These are phyloP conservation scores for Kwoniella sp. DNA, from an alignment of 768 basidiomycete genomes.

Conservation along the genomic window DNA sequence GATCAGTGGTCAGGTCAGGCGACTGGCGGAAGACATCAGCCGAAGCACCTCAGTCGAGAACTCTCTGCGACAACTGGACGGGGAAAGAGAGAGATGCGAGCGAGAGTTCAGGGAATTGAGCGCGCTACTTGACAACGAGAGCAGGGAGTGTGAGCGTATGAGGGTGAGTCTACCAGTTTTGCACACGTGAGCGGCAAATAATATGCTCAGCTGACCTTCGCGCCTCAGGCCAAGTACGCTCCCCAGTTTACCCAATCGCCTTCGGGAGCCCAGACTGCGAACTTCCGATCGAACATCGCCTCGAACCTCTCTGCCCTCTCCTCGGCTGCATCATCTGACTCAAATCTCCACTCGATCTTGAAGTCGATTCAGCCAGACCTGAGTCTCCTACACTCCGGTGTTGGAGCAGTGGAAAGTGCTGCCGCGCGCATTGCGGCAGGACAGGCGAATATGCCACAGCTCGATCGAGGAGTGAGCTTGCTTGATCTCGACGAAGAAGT, in stretches of 20 bases:
- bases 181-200: neutral
- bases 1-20: constrained; percentile 56
- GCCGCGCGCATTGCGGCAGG: constrained; percentile 59
- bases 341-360: constrained; percentile 75
- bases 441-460: constrained; percentile 55
- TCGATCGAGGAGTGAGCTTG: constrained; percentile 58
- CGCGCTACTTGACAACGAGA: constrained; percentile 76
- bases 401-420: constrained; percentile 58
- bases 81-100: constrained; percentile 64
- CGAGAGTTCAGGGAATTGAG: constrained; percentile 67
- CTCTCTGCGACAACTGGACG: constrained; percentile 71
- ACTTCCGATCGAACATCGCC: constrained; percentile 76
- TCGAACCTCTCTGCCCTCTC: constrained; percentile 71
- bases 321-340: constrained; percentile 76
- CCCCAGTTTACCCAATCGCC: constrained; percentile 86
- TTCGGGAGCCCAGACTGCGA: constrained; percentile 71
- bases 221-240: constrained; percentile 70
- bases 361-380: constrained; percentile 69
- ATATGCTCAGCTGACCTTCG: neutral
- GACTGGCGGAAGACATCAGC: constrained; percentile 61
- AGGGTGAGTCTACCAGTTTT: constrained; percentile 57
- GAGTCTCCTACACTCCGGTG: constrained; percentile 59
- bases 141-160: constrained; percentile 82
- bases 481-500: constrained; percentile 73
- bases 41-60: constrained; percentile 63